A percentile compares a stretch with the other conserved stretches of the same genome.
Conservation (phyloP, 106 monocot species). For the Allium fistulosum region DNA sequence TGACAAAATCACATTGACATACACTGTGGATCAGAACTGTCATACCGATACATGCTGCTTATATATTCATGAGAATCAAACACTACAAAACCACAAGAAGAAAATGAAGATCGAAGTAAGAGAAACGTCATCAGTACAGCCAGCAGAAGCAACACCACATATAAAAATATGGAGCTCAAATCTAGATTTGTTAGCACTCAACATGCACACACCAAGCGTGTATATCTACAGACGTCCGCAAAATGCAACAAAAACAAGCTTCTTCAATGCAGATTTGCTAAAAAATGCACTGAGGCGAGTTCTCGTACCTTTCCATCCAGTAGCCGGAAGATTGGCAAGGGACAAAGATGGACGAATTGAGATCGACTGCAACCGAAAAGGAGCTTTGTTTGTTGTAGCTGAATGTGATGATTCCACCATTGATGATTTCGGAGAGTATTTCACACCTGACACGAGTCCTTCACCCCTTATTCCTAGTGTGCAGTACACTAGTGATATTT, state of each 20-base stretch:
- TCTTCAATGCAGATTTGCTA: conserved; percentile 36
- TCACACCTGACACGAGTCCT: conserved; percentile 60
- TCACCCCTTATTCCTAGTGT: conserved; percentile 71
- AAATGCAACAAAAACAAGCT: background rate
- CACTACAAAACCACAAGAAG: no score
- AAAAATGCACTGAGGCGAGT: conserved; percentile 45
- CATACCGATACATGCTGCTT: no score
- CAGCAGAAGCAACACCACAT: conserved; percentile 50
- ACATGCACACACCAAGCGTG: conserved; percentile 85
- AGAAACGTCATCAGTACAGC: conserved; percentile 55
- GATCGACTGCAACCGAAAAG: conserved; percentile 69
- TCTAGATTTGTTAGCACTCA: conserved; percentile 69
- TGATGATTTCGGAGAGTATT: conserved; percentile 36
- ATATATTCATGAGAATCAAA: no score
- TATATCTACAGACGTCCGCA: no score
- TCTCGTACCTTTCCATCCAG: conserved; percentile 82
- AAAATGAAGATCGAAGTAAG: conserved; percentile 31
- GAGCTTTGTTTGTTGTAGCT: conserved; percentile 80
- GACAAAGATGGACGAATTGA: conserved; percentile 83
- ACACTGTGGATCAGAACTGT: no score
- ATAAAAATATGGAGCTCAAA: conserved; percentile 70
- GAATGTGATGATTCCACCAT: conserved; percentile 21
- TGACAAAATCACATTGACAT: no score
- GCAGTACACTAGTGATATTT: conserved; percentile 45
- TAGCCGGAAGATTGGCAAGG: conserved; percentile 63